phyloP scores from a whole-genome alignment of 2,329 filamentous ascomycete species.

The Diaporthe australafricana region DNA sequence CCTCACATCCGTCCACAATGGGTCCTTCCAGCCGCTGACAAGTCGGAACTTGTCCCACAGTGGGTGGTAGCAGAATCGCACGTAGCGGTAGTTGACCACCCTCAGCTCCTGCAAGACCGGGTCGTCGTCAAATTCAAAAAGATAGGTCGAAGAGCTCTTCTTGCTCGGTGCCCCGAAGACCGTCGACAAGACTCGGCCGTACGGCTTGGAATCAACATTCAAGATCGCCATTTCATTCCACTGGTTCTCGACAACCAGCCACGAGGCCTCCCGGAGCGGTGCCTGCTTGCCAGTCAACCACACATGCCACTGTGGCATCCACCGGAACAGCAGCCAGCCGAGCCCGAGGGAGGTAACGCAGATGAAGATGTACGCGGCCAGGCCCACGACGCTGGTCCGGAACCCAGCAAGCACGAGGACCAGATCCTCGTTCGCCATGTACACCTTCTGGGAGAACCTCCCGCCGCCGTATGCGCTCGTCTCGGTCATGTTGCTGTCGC shows the following conservation, averaged over 20 bases:
- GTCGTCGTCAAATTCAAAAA: constrained; percentile 77
- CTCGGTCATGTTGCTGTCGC: constrained; percentile 77
- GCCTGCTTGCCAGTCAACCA: constrained; percentile 76
- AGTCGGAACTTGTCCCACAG: constrained; percentile 88
- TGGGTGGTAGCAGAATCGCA: constrained; percentile 92
- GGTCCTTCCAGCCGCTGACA: constrained; percentile 93
- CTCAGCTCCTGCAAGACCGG: constrained; percentile 81
- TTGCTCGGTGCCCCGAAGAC: constrained; percentile 78
- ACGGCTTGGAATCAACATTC: constrained; percentile 66
- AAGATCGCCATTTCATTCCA: constrained; percentile 93
- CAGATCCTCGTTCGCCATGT: constrained; percentile 92
- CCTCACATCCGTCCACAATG: constrained; percentile 83
- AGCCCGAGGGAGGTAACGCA: constrained; percentile 81
- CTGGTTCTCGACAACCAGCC: constrained; percentile 96
- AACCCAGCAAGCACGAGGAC: constrained; percentile 96
- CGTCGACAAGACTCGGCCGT: constrained; percentile 67
- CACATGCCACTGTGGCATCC: constrained; percentile 91
- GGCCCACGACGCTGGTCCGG: constrained; percentile 78
- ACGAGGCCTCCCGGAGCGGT: constrained; percentile 80
- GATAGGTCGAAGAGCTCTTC: constrained; percentile 53
- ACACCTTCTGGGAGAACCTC: constrained; percentile 87
- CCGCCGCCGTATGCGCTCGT: constrained; percentile 72
- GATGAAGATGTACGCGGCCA: constrained; percentile 74
- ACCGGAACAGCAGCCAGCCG: constrained; percentile 86
- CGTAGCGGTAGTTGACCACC: constrained; percentile 91